Conservation (phyloP, 2,329 filamentous ascomycete genomes). For the Botryosphaeria agaves region DNA sequence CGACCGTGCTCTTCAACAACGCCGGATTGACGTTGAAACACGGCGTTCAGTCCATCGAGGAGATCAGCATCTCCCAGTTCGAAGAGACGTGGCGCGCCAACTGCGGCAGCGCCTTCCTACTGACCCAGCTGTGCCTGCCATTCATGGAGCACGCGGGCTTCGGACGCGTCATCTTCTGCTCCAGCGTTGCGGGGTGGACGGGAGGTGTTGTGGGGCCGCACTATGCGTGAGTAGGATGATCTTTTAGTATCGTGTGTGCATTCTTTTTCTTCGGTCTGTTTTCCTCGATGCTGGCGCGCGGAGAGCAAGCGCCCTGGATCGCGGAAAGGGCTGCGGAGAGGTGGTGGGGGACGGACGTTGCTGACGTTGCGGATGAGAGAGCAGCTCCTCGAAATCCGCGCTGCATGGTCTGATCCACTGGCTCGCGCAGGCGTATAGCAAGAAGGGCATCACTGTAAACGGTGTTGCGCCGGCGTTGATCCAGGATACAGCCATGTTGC, state of each 20-base stretch:
- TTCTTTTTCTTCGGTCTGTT: background rate
- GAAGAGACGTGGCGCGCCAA: constrained; percentile 21
- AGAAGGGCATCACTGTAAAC: constrained; percentile 29
- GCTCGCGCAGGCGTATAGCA: constrained; percentile 23
- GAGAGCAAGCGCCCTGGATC: too few species aligned
- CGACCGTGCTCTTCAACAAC: constrained; percentile 25
- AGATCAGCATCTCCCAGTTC: constrained; percentile 18
- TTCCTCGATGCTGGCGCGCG: background rate
- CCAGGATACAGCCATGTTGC: constrained; percentile 27
- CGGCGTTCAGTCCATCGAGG: constrained; percentile 12
- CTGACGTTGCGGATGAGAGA: constrained; percentile 6
- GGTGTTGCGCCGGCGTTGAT: constrained; percentile 31
- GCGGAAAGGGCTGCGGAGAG: background rate
- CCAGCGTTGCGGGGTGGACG: constrained; percentile 20
- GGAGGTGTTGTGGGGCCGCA: constrained; percentile 23
- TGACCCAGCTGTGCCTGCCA: constrained; percentile 21
- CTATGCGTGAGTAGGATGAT: constrained; percentile 17
- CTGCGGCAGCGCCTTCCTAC: constrained; percentile 16
- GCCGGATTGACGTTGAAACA: constrained; percentile 13
- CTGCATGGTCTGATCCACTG: constrained; percentile 30
- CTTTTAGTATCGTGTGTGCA: too few species aligned
- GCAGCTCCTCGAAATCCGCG: constrained; percentile 22
- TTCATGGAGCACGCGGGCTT: constrained; percentile 18
- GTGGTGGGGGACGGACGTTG: constrained; percentile 2
- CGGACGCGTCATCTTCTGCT: constrained; percentile 20